These are phyloP conservation scores for Escovopsis sp. DNA, from an alignment of 2,329 filamentous ascomycete species.

Conservation along the genomic window DNA sequence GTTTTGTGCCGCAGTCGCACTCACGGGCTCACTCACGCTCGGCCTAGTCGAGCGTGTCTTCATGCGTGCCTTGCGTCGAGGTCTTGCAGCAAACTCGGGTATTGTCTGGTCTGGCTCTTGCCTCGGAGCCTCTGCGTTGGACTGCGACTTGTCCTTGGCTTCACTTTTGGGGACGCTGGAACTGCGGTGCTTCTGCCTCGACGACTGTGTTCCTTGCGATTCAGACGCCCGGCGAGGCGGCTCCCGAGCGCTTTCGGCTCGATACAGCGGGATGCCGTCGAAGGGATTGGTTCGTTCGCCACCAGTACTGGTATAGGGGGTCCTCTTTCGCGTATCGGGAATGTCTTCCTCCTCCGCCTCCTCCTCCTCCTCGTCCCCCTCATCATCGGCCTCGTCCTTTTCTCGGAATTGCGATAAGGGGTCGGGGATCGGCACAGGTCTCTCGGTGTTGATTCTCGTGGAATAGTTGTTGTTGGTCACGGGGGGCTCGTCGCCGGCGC, in stretches of 20 bases:
- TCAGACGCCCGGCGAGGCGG: conserved; percentile 14
- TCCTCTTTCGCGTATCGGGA: conserved; percentile 37
- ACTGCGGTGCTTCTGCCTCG: conserved; percentile 15
- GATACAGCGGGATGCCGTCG: conserved; percentile 29
- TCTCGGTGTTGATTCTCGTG: conserved; percentile 19
- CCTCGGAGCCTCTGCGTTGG: background rate
- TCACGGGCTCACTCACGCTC: background rate
- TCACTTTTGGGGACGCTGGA: conserved; percentile 16
- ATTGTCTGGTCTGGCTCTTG: background rate
- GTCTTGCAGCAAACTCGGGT: conserved; percentile 1
- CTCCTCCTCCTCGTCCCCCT: conserved; percentile 7
- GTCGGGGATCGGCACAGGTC: conserved; percentile 24
- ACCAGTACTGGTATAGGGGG: conserved; percentile 39
- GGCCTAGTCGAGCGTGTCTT: conserved; percentile 4
- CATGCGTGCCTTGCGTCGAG: conserved; percentile 1
- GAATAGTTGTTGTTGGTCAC: conserved; percentile 37
- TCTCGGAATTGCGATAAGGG: conserved; percentile 33
- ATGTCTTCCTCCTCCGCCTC: conserved; percentile 16
- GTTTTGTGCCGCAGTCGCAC: background rate
- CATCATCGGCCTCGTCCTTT: conserved; percentile 12
- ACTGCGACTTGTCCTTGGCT: conserved; percentile 1
- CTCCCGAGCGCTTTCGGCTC: conserved; percentile 32
- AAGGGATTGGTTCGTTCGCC: conserved; percentile 47
- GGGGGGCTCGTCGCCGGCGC: conserved; percentile 37
- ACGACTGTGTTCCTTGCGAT: conserved; percentile 10